Evolutionary conservation across 2,329 filamentous ascomycete species (phyloP).

Genomic region (Diplodia intermedia): DNA sequence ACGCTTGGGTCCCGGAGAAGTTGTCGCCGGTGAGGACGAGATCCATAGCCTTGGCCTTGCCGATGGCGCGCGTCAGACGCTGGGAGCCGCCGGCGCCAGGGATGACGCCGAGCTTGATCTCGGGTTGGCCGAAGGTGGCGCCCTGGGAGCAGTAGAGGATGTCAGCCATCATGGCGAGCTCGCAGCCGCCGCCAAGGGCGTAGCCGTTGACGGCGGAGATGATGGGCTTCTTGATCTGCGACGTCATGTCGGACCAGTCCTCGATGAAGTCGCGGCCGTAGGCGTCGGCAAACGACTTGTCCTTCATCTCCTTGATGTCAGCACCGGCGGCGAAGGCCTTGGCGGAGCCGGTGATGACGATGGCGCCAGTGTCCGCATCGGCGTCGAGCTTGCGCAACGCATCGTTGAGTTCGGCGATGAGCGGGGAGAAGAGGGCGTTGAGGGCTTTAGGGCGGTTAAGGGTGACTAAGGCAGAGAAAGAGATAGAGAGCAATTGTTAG

Average conservation of each 20-base stretch:
- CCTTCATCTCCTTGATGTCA: conserved; percentile 99
- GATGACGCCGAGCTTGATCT: conserved; percentile 93
- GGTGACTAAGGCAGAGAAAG: conserved; percentile 67
- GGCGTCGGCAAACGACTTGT: conserved; percentile 84
- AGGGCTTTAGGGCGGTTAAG: conserved; percentile 93
- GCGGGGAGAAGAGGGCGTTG: conserved; percentile 89
- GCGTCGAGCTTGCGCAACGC: conserved; percentile 47
- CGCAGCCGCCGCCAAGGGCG: conserved; percentile 92
- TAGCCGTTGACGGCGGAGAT: conserved; percentile 95
- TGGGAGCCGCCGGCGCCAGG: conserved; percentile 93
- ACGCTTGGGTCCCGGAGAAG: conserved; percentile 84
- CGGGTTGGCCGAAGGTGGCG: conserved; percentile 94
- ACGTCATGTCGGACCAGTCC: conserved; percentile 86
- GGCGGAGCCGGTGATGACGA: conserved; percentile 82
- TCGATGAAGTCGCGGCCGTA: conserved; percentile 95
- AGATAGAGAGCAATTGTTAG: not conserved
- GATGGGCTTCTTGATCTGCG: conserved; percentile 87
- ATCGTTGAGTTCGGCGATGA: conserved; percentile 79
- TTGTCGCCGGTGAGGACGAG: conserved; percentile 61
- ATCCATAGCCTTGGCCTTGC: conserved; percentile 56
- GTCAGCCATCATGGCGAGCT: conserved; percentile 97
- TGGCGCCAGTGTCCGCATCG: conserved; percentile 43
- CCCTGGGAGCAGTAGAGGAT: conserved; percentile 86
- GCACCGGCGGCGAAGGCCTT: conserved; percentile 86
- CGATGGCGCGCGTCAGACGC: conserved; percentile 74